A percentile compares a stretch with the other conserved stretches of the same genome.
phyloP scores from a whole-genome alignment of 1,284 basidiomycete species.

The Pholiota adiposa region DNA sequence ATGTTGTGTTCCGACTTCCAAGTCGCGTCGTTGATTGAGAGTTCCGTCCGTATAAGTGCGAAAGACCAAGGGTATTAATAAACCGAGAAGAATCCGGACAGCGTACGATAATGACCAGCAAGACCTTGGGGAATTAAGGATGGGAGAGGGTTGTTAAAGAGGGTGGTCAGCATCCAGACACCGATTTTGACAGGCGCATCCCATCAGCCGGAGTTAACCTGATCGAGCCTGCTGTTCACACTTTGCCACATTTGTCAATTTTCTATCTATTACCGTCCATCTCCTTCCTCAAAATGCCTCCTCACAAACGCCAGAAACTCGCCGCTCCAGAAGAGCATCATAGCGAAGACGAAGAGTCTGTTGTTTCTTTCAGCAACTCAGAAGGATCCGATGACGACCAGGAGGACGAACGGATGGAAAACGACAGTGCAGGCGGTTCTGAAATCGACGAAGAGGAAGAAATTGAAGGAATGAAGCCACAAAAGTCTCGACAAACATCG shows the following conservation, averaged over 20 bases:
- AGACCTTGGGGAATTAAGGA: not conserved
- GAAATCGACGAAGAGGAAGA: conserved; percentile 62
- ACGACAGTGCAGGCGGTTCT: conserved; percentile 30
- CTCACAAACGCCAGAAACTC: conserved; percentile 45
- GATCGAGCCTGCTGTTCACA: conserved; percentile 13
- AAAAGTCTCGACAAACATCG: conserved; percentile 76
- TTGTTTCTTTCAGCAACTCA: conserved; percentile 31
- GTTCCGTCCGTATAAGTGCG: not conserved
- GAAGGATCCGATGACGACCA: conserved; percentile 28
- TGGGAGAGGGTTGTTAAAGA: not conserved
- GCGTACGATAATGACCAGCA: not conserved
- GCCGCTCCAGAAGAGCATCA: conserved; percentile 34
- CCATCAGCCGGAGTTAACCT: conserved; percentile 12
- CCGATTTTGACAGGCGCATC: conserved; percentile 2
- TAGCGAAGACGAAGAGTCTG: conserved; percentile 28
- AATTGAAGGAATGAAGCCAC: conserved; percentile 52
- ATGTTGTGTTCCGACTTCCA: not conserved
- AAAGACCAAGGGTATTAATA: not conserved
- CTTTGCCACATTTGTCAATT: conserved; percentile 9
- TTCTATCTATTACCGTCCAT: conserved; percentile 7
- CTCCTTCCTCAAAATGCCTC: conserved; percentile 35
- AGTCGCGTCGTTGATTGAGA: conserved; percentile 4
- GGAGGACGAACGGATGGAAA: conserved; percentile 36
- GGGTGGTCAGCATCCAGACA: conserved; percentile 2
- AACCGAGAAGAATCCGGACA: not conserved